phyloP scores from a whole-genome alignment of 176 grass and related monocot genomes.

The Bonia amplexicaulis region DNA sequence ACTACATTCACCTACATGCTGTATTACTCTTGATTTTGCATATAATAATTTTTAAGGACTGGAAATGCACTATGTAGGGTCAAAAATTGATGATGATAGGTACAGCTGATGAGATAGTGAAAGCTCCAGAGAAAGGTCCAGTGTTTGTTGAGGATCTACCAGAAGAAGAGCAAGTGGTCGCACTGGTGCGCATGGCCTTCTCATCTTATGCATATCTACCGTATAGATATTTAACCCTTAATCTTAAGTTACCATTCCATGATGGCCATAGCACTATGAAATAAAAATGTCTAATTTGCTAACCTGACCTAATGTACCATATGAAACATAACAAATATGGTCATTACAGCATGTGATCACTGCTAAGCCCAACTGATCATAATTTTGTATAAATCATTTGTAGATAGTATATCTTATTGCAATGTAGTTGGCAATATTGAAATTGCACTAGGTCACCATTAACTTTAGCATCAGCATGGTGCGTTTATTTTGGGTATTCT shows the following conservation, averaged over 20 bases:
- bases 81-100: slow-evolving; percentile 99
- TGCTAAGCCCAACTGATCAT: not conserved
- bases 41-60: slow-evolving; percentile 5
- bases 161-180: slow-evolving; percentile 89
- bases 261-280: not conserved
- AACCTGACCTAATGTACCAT: not conserved
- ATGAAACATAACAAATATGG: not conserved
- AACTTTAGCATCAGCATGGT: not conserved
- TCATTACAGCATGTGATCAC: not conserved
- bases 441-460: not conserved
- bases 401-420: not conserved
- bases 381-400: not conserved
- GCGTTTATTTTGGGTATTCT: not conserved
- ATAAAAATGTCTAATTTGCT: not conserved
- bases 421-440: slow-evolving; percentile 3
- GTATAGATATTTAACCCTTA: not conserved
- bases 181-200: slow-evolving; percentile 39
- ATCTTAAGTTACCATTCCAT: not conserved
- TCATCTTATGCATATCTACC: not conserved
- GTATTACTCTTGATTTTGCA: not conserved
- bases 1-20: not conserved
- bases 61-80: slow-evolving; percentile 55
- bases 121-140: slow-evolving; percentile 90
- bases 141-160: slow-evolving; percentile 97
- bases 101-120: slow-evolving; percentile 98